phyloP scores from a whole-genome alignment of 495 filamentous ascomycete species.

The Aspergillus coremiiformis region DNA sequence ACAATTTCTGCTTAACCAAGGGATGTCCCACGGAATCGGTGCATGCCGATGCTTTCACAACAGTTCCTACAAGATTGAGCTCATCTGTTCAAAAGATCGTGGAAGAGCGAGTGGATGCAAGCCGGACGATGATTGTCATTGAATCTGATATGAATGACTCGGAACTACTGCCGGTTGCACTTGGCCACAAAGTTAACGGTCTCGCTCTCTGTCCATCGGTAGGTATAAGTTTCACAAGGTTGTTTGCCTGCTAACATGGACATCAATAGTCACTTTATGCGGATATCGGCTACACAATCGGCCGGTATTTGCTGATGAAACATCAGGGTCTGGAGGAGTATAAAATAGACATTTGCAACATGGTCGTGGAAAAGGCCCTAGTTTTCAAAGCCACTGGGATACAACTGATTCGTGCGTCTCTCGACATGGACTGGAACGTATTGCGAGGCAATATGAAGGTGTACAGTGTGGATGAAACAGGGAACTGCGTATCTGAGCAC shows the following conservation, averaged over 20 bases:
- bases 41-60: neutral
- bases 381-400: neutral
- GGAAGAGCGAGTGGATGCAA: conserved; percentile 46
- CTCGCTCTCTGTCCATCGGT: conserved; percentile 45
- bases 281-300: conserved; percentile 63
- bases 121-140: conserved; percentile 45
- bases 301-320: neutral
- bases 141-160: conserved; percentile 58
- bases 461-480: neutral
- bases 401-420: neutral
- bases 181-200: conserved; percentile 64
- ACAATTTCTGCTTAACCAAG: conserved; percentile 24
- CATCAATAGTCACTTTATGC: conserved; percentile 50
- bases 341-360: neutral
- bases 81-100: conserved; percentile 42
- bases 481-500: neutral
- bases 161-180: conserved; percentile 49
- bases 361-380: neutral
- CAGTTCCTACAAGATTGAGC: conserved; percentile 12
- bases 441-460: neutral
- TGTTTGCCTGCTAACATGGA: neutral
- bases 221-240: conserved; percentile 11
- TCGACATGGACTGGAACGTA: neutral
- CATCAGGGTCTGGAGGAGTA: neutral
- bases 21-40: neutral